Percentiles rank a stretch among this genome's conserved stretches.
phyloP scores from a whole-genome alignment of 1,284 basidiomycete species.

The Tylopilus sp. region DNA sequence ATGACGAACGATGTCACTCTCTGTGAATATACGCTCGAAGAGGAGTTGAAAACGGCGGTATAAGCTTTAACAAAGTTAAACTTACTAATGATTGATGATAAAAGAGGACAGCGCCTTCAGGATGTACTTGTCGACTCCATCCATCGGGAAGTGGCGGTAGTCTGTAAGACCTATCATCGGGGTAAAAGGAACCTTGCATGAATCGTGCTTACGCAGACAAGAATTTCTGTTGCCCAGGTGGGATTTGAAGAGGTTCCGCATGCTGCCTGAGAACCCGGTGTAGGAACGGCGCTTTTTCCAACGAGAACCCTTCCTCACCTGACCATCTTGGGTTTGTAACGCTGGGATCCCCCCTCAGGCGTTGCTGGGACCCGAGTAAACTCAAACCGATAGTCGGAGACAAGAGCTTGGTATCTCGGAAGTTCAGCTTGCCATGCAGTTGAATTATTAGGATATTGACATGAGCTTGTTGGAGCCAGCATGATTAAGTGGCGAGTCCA shows the following conservation, averaged over 20 bases:
- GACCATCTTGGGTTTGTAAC: not conserved
- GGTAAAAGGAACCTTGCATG: not conserved
- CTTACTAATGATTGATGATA: not conserved
- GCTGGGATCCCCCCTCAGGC: not conserved
- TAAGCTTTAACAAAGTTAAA: not conserved
- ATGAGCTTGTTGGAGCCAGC: too few species aligned
- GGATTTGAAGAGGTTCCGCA: not conserved
- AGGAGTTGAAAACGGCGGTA: not conserved
- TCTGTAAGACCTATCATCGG: not conserved
- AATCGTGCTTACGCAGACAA: not conserved
- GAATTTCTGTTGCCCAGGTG: not conserved
- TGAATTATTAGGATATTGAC: too few species aligned
- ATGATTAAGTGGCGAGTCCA: too few species aligned
- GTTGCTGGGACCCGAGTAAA: not conserved
- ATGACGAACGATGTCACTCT: not conserved
- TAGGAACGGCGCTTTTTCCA: too few species aligned
- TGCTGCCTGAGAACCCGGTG: not conserved
- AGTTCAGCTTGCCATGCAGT: too few species aligned
- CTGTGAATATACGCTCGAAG: not conserved
- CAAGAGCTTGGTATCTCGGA: not conserved
- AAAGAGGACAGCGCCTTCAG: not conserved
- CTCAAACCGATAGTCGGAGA: too few species aligned
- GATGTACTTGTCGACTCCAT: not conserved
- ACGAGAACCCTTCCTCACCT: not conserved
- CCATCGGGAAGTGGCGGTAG: not conserved